Base-by-base conservation (phyloP, 495 filamentous ascomycete genomes). In the Penicillium herquei region DNA sequence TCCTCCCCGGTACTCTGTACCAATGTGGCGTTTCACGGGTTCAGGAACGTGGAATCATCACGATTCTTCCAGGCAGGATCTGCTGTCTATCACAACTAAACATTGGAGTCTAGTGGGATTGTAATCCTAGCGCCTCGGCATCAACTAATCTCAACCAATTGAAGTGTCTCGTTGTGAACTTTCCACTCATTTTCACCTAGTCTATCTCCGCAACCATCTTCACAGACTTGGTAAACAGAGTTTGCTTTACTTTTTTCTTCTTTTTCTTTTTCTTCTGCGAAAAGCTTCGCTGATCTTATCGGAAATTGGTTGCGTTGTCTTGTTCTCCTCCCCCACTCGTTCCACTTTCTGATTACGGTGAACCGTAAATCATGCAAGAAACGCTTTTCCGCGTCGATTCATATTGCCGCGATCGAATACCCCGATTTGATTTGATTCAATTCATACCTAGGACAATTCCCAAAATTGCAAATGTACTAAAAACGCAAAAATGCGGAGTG, bases 31-130 rank as follows among this genome's bases (percentile, higher is more conserved):
- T 10, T n/a, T 26, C 21, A 26, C 21, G 21, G 21, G 21, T 26
- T 35, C 32, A 49, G 54, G 53, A 57, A 57, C 58, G 52, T 55
- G 51, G 52, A 37, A 33, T 17, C 14, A 40, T 8, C 14, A 50
- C 12, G 14, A 6, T 34, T 53, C 47, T 43, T 39, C 59, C 50
- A 52, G 57, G 62, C 43, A 62, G 57, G 63, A 65, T 65, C 63
- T 57, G 37, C 59, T 57, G 59, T 32, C 26, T 39, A 62, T 65
- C 49, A 16, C 33, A 46, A 46, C 26, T 26, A 46, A 44, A 44
- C 42, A 26, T 30, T 13, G 43, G 43, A 46, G 14, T 12, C 26
- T 13, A 18, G 18, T 46, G 21, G 43, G 26, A 32, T 14, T 32
- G 43, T 12, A 46, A 21, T 21, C 8, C 6, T 17, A 31, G 9